A percentile compares a stretch with the other conserved stretches of the same genome.
Conservation (phyloP, 2,329 filamentous ascomycete species). For the Calonectria honghensis region DNA sequence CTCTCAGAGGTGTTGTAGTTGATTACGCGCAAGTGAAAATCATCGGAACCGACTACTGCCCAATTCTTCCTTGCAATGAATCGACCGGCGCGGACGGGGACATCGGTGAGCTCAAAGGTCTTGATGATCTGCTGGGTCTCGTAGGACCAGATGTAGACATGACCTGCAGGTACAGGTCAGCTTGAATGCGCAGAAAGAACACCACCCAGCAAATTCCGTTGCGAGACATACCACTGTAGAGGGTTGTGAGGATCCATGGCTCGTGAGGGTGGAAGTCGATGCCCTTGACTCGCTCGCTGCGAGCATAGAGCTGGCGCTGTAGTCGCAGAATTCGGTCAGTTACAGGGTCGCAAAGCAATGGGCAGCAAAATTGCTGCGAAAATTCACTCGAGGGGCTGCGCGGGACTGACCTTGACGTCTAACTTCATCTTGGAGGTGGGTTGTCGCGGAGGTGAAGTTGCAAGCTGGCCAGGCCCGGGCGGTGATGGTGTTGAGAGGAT, state of each 20-base stretch:
- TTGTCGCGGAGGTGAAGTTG: constrained; percentile 54
- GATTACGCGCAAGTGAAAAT: constrained; percentile 91
- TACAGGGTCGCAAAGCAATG: constrained; percentile 45
- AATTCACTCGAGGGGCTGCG: background rate
- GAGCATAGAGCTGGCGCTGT: constrained; percentile 75
- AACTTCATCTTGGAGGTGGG: constrained; percentile 62
- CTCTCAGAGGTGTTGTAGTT: constrained; percentile 99
- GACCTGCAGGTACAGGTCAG: constrained; percentile 74
- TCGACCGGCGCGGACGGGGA: constrained; percentile 95
- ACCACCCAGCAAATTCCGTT: background rate
- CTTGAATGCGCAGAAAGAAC: constrained; percentile 6
- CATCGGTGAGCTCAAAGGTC: constrained; percentile 98
- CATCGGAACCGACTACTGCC: constrained; percentile 97
- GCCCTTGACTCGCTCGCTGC: constrained; percentile 96
- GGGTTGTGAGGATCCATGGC: constrained; percentile 96
- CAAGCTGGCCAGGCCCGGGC: constrained; percentile 56
- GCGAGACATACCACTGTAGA: constrained; percentile 87
- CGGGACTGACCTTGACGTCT: constrained; percentile 64
- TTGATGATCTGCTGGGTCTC: constrained; percentile 98
- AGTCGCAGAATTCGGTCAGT: constrained; percentile 53
- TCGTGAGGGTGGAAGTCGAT: constrained; percentile 98
- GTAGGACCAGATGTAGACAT: constrained; percentile 99
- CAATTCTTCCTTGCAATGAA: constrained; percentile 99
- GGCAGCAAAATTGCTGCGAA: background rate
- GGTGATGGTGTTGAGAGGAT: constrained; percentile 54